A percentile compares a stretch with the other conserved stretches of the same genome.
Evolutionary conservation across 2,329 filamentous ascomycete species (phyloP).

Genomic region (Zopfia rhizophila): DNA sequence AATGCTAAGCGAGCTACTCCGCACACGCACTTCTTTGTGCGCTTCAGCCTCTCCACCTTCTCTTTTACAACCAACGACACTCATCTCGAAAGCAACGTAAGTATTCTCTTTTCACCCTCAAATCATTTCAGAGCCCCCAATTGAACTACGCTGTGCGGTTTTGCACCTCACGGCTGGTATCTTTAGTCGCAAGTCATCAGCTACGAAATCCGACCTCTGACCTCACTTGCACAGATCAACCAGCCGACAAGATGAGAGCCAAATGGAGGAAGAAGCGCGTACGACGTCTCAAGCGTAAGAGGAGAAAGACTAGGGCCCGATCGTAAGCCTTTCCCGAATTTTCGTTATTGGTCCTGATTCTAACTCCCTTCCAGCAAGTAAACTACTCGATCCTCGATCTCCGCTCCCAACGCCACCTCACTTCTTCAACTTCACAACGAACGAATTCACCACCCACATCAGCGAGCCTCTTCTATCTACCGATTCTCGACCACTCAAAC

Average conservation of each 20-base stretch:
- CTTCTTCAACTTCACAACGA: constrained; percentile 32
- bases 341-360: constrained; percentile 2
- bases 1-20: constrained; percentile 32
- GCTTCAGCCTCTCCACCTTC: constrained; percentile 33
- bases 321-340: constrained; percentile 72
- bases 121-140: constrained; percentile 17
- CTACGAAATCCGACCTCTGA: constrained; percentile 36
- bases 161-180: not conserved
- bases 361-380: constrained; percentile 54
- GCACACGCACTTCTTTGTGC: constrained; percentile 31
- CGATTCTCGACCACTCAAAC: not conserved
- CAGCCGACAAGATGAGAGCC: constrained; percentile 77
- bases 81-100: constrained; percentile 57
- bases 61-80: constrained; percentile 53
- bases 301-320: constrained; percentile 99
- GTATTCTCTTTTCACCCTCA: constrained; percentile 23
- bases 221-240: constrained; percentile 34
- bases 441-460: constrained; percentile 6
- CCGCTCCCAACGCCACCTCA: constrained; percentile 43
- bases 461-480: too few species aligned
- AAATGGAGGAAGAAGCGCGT: constrained; percentile 99
- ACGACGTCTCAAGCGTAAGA: constrained; percentile 99
- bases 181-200: too few species aligned
- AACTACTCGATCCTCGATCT: constrained; percentile 59
- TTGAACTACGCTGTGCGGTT: constrained; percentile 25